phyloP scores from a whole-genome alignment of 441 rosid genomes.

The Mallotus japonicus region DNA sequence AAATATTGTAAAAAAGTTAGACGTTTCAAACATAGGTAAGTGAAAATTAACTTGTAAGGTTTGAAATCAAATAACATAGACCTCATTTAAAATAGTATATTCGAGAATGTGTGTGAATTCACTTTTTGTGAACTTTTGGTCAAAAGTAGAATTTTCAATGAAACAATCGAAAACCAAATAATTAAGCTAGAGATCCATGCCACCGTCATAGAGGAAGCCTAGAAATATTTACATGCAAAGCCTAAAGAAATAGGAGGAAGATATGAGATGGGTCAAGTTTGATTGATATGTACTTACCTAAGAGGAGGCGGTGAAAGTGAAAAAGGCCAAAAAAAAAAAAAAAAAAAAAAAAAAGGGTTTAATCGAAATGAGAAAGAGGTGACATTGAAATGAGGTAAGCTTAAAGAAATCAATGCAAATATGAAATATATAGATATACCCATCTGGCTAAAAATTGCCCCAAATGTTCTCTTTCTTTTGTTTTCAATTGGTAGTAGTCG shows the following conservation, averaged over 20 bases:
- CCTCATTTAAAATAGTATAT: too few species aligned
- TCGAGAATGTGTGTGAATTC: too few species aligned
- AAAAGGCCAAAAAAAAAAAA: too few species aligned
- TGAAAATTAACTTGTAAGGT: too few species aligned
- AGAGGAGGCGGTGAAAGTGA: not conserved
- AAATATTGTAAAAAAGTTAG: too few species aligned
- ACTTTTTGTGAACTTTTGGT: too few species aligned
- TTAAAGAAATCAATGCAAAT: not conserved
- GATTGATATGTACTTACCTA: too few species aligned
- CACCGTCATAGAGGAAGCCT: not conserved
- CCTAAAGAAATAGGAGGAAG: not conserved
- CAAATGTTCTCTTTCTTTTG: not conserved
- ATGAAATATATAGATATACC: not conserved
- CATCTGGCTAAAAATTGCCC: not conserved
- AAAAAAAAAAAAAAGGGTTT: not conserved
- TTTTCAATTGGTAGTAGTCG: slow-evolving; percentile 13
- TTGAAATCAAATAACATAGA: too few species aligned
- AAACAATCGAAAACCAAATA: not conserved
- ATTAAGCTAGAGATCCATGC: too few species aligned
- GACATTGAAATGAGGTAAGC: slow-evolving; percentile 19
- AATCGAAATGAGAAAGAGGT: not conserved
- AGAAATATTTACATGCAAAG: not conserved
- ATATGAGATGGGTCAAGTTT: too few species aligned
- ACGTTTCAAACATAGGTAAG: too few species aligned
- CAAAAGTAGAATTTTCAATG: too few species aligned